A percentile compares a stretch with the other conserved stretches of the same genome.
These are phyloP conservation scores for Penicillium samsonianum DNA, from an alignment of 495 filamentous ascomycete species.

Conservation along the genomic window DNA sequence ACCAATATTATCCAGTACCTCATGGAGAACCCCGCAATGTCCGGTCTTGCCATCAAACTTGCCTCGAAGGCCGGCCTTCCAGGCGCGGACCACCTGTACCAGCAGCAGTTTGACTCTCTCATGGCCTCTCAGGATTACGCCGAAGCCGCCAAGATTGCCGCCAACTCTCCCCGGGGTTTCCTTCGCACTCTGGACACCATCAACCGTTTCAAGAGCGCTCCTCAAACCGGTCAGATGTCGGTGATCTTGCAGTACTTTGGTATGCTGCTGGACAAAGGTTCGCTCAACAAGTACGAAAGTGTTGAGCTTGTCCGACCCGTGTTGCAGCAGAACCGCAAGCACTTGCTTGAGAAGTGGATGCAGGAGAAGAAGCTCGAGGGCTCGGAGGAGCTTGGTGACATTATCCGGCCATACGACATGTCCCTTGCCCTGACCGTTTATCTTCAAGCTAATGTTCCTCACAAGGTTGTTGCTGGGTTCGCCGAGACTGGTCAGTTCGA, in stretches of 20 bases:
- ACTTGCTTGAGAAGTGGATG: slow-evolving; percentile 96
- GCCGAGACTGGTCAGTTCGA: slow-evolving; percentile 97
- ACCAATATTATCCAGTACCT: slow-evolving; percentile 88
- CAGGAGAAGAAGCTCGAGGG: slow-evolving; percentile 91
- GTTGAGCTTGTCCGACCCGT: slow-evolving; percentile 92
- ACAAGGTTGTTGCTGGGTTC: slow-evolving; percentile 92
- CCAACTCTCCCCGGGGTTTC: slow-evolving; percentile 95
- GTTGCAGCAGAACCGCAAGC: slow-evolving; percentile 88
- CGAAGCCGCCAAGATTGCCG: slow-evolving; percentile 91
- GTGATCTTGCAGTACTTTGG: slow-evolving; percentile 97
- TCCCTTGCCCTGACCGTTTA: slow-evolving; percentile 84
- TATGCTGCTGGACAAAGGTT: slow-evolving; percentile 92
- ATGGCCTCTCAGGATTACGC: slow-evolving; percentile 72
- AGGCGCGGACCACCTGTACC: slow-evolving; percentile 92
- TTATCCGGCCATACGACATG: slow-evolving; percentile 86
- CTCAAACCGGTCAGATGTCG: slow-evolving; percentile 73
- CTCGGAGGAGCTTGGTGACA: slow-evolving; percentile 94
- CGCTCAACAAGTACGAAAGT: slow-evolving; percentile 88
- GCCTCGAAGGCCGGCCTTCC: slow-evolving; percentile 91
- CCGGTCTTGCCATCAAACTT: slow-evolving; percentile 88
- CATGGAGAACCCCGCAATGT: slow-evolving; percentile 91
- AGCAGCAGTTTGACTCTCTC: slow-evolving; percentile 86
- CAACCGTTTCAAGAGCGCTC: slow-evolving; percentile 86
- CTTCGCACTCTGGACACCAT: slow-evolving; percentile 91
- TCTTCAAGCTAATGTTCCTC: slow-evolving; percentile 77